Percentiles rank a stretch among this genome's conserved stretches.
These are phyloP conservation scores for Bruguiera sexangula DNA, from an alignment of 345 rosid species.

Conservation along the genomic window DNA sequence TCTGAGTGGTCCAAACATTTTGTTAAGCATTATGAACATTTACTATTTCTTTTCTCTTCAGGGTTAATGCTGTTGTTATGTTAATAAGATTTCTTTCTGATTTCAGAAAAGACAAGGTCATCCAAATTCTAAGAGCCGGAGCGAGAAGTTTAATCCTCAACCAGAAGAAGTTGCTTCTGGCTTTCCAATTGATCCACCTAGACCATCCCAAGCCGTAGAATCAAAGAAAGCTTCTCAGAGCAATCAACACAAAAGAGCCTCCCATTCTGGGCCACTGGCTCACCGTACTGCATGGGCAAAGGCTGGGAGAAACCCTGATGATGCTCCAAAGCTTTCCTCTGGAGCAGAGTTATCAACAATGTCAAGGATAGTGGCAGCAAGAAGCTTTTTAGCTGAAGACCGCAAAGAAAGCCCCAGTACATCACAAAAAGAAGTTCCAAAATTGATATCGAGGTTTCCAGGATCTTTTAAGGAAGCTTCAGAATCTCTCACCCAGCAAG, in stretches of 20 bases:
- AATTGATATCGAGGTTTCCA: constrained; percentile 64
- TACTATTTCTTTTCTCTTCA: too few species aligned
- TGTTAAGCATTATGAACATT: too few species aligned
- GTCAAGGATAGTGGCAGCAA: constrained; percentile 51
- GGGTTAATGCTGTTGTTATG: neutral
- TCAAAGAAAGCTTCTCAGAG: constrained; percentile 55
- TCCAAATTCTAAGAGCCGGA: constrained; percentile 73
- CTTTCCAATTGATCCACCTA: constrained; percentile 96
- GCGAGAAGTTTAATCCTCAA: constrained; percentile 96
- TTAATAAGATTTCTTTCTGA: constrained; percentile 5
- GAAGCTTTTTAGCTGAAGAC: constrained; percentile 55
- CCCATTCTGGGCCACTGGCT: constrained; percentile 87
- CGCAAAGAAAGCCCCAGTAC: constrained; percentile 42
- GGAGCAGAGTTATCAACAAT: constrained; percentile 55
- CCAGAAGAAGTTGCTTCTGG: constrained; percentile 98
- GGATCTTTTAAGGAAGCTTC: constrained; percentile 91
- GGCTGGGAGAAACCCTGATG: constrained; percentile 58
- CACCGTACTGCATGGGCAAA: constrained; percentile 76
- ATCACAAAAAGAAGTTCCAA: constrained; percentile 55
- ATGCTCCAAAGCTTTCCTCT: constrained; percentile 53
- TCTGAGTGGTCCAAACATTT: too few species aligned
- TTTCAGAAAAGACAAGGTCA: constrained; percentile 82
- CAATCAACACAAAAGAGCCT: constrained; percentile 71
- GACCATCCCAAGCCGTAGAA: constrained; percentile 73
- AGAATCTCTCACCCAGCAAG: constrained; percentile 50